Base-by-base conservation (phyloP, 2,329 filamentous ascomycete species). In the Orbilia quercus region DNA sequence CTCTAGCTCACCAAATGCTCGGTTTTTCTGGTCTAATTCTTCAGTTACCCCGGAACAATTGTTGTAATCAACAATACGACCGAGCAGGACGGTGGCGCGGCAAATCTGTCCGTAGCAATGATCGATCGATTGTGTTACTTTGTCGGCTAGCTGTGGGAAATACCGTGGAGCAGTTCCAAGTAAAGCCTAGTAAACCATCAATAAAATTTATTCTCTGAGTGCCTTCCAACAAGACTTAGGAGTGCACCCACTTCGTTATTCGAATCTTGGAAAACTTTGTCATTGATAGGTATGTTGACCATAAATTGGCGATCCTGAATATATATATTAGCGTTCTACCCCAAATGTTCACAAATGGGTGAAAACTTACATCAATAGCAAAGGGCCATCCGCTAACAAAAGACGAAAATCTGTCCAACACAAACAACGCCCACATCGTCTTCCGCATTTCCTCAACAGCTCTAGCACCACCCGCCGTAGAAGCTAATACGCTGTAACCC, bases 321-420 rank as follows among this genome's bases (percentile, higher is more conserved):
- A 44, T 44, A 16, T 38, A 14, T 11, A 11, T 63, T 53, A 51
- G 44, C 44, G 22, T 62, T 14, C n/a, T 4, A 22, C 40, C 28
- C 22, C 16, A 42, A 34, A n/a, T 14, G n/a, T 14, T 9, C 31
- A 2, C 5, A 14, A 58, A 45, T 20, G 18, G 9, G 14, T 42
- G 16, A 34, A 51, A 25, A 50, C 47, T 45, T 38, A 63, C 58
- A 34, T 63, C 58, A 31, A 63, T 63, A 23, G 58, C 58, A 31
- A 63, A 63, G 5, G 58, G 58, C 58, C 58, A 63, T n/a, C 58
- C 58, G 16, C 58, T 51, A 53, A 63, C 25, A 28, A 63, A 63
- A 1, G 58, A 63, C n/a, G 51, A 5, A 44, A n/a, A 63, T 20
- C 58, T 40, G n/a, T 63, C 58, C 12, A 63, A 31, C 12, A 63